Evolutionary conservation across 2,329 filamentous ascomycete species (phyloP).

Genomic region (Trichoderma brevicompactum): DNA sequence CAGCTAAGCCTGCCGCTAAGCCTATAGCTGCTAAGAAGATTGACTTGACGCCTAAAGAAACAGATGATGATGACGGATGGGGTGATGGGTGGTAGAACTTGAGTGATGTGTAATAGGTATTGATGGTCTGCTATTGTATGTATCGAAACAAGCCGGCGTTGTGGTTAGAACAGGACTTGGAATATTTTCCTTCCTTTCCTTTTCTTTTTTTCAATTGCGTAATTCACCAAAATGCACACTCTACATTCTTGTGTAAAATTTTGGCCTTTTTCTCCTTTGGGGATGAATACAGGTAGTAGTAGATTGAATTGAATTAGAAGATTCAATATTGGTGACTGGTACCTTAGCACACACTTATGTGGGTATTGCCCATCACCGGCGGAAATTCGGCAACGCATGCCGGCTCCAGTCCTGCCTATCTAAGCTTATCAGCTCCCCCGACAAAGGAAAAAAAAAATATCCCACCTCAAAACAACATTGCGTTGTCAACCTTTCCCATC

Average conservation of each 20-base stretch:
- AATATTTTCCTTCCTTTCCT: neutral
- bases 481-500: neutral
- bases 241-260: too few species aligned
- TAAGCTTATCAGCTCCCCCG: constrained; percentile 9
- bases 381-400: neutral
- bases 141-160: constrained; percentile 22
- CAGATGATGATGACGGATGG: constrained; percentile 66
- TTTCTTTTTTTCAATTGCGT: neutral
- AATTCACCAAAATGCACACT: too few species aligned
- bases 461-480: neutral
- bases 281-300: too few species aligned
- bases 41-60: constrained; percentile 67
- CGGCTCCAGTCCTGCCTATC: neutral
- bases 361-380: neutral
- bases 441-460: neutral
- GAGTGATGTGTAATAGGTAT: neutral
- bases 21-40: constrained; percentile 65
- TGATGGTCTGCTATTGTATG: neutral
- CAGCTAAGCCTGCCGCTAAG: constrained; percentile 47
- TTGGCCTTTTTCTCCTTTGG: too few species aligned
- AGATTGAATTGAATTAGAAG: too few species aligned
- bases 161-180: constrained; percentile 14
- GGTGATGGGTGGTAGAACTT: constrained; percentile 63
- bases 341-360: too few species aligned
- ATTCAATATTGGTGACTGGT: too few species aligned